phyloP scores from a whole-genome alignment of 2,329 filamentous ascomycete genomes.

The Penicillium sp. region DNA sequence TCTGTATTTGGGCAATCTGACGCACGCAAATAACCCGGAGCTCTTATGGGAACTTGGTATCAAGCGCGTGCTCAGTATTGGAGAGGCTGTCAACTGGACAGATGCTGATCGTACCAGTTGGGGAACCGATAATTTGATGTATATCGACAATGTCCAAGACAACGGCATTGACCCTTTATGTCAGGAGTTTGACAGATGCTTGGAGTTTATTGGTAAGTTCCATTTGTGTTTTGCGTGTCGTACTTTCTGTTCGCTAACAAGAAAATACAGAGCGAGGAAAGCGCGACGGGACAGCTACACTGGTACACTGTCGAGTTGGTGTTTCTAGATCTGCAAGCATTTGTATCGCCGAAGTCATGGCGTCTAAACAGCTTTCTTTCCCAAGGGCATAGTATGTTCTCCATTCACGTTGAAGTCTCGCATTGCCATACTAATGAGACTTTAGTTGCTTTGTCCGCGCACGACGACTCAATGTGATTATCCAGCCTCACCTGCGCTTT shows the following conservation, averaged over 20 bases:
- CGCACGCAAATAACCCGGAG: slow-evolving; percentile 90
- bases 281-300: slow-evolving; percentile 74
- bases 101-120: slow-evolving; percentile 70
- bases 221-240: background rate
- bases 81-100: slow-evolving; percentile 82
- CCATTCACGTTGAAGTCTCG: background rate
- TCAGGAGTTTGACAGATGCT: slow-evolving; percentile 78
- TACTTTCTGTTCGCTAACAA: background rate
- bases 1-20: slow-evolving; percentile 93
- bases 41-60: slow-evolving; percentile 80
- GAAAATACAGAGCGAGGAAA: slow-evolving; percentile 70
- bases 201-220: slow-evolving; percentile 85
- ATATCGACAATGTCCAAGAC: slow-evolving; percentile 86
- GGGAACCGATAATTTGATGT: slow-evolving; percentile 76
- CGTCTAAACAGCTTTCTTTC: slow-evolving; percentile 74
- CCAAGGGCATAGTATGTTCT: slow-evolving; percentile 76
- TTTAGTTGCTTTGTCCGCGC: slow-evolving; percentile 84
- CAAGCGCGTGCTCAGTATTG: slow-evolving; percentile 84
- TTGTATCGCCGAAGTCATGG: slow-evolving; percentile 99
- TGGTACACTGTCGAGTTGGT: slow-evolving; percentile 95
- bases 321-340: slow-evolving; percentile 96
- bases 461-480: slow-evolving; percentile 91
- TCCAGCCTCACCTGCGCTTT: slow-evolving; percentile 93
- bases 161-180: slow-evolving; percentile 94
- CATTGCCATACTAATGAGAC: slow-evolving; percentile 2